phyloP scores from a whole-genome alignment of 1,139 yeast genomes.

The Ogataea hybrid region DNA sequence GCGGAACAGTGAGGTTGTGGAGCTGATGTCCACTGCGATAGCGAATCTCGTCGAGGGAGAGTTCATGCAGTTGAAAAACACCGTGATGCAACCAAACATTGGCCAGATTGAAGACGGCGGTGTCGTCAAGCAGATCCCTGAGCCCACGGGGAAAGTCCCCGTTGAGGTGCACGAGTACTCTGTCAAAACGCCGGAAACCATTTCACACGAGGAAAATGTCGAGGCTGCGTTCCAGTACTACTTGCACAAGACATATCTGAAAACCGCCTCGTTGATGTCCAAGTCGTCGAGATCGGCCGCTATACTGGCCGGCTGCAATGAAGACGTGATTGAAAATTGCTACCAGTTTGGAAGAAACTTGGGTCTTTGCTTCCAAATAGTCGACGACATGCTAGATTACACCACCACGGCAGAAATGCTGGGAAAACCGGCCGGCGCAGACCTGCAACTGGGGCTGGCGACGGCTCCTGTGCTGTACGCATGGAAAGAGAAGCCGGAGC shows the following conservation, averaged over 20 bases:
- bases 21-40: slow-evolving; percentile 89
- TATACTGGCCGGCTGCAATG: slow-evolving; percentile 81
- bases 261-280: slow-evolving; percentile 95
- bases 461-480: slow-evolving; percentile 96
- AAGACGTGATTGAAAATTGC: slow-evolving; percentile 72
- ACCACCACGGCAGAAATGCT: slow-evolving; percentile 77
- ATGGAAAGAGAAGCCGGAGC: slow-evolving; percentile 83
- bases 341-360: slow-evolving; percentile 90
- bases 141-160: slow-evolving; percentile 64
- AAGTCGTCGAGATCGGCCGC: slow-evolving; percentile 94
- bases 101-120: slow-evolving; percentile 43
- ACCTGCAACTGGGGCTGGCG: slow-evolving; percentile 87
- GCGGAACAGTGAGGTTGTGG: slow-evolving; percentile 96
- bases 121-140: slow-evolving; percentile 50
- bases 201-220: slow-evolving; percentile 67
- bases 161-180: slow-evolving; percentile 59
- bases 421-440: slow-evolving; percentile 97
- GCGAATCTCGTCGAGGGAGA: slow-evolving; percentile 98
- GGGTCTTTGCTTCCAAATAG: slow-evolving; percentile 93
- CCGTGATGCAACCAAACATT: slow-evolving; percentile 58
- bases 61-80: slow-evolving; percentile 95
- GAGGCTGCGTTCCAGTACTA: slow-evolving; percentile 93
- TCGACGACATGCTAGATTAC: slow-evolving; percentile 94
- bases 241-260: slow-evolving; percentile 89
- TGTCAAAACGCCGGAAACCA: slow-evolving; percentile 35